phyloP scores from a whole-genome alignment of 192 early-diverging fungal genomes.

The Backusella tarrabulga region DNA sequence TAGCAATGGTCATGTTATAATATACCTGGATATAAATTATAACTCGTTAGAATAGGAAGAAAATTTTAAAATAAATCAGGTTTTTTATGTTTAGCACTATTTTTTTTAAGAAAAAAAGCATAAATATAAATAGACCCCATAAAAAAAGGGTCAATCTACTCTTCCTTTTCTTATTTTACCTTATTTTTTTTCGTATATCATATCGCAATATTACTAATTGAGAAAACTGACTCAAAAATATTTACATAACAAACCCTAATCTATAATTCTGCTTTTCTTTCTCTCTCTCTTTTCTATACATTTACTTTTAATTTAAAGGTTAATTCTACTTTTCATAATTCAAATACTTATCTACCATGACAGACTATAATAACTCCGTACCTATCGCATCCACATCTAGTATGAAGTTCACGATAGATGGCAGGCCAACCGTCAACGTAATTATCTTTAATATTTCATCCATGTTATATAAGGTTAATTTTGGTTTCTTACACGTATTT shows the following conservation, averaged over 20 bases:
- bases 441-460: not conserved
- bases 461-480: not conserved
- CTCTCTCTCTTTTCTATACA: not conserved
- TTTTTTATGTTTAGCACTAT: not conserved
- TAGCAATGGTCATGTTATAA: constrained; percentile 4
- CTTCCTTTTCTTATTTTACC: not conserved
- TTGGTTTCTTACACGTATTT: not conserved
- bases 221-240: not conserved
- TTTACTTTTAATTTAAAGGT: not conserved
- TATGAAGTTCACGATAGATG: constrained; percentile 56
- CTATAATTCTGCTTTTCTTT: not conserved
- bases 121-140: constrained; percentile 1
- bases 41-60: constrained; percentile 6
- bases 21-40: constrained; percentile 1
- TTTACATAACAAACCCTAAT: not conserved
- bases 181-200: not conserved
- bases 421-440: constrained; percentile 57
- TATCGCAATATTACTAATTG: not conserved
- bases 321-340: not conserved
- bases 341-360: not conserved
- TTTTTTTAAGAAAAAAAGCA: not conserved
- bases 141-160: not conserved
- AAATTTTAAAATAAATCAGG: constrained; percentile 7
- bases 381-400: constrained; percentile 37
- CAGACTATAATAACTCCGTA: constrained; percentile 4